phyloP scores from a whole-genome alignment of 2,329 filamentous ascomycete genomes.

The Knoxdaviesia capensis region DNA sequence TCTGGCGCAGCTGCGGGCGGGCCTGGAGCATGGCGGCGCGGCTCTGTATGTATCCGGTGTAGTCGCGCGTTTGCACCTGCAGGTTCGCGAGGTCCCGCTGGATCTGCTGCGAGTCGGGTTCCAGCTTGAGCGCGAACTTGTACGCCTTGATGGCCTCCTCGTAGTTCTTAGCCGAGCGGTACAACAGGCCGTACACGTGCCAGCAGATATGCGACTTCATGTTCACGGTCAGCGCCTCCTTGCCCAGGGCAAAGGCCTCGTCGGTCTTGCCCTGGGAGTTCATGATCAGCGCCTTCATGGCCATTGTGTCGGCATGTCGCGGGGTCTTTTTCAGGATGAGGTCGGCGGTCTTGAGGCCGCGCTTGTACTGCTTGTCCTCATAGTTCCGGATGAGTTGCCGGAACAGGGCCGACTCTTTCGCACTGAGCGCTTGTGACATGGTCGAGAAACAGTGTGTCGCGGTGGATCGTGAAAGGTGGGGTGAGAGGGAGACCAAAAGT shows the following conservation, averaged over 20 bases:
- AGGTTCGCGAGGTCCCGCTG: constrained; percentile 82
- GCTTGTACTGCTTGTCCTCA: constrained; percentile 96
- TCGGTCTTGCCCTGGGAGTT: constrained; percentile 83
- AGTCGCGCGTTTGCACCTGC: constrained; percentile 94
- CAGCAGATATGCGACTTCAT: constrained; percentile 99
- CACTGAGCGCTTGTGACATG: constrained; percentile 55
- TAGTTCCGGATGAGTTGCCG: constrained; percentile 88
- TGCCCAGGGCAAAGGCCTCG: constrained; percentile 84
- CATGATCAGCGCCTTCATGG: constrained; percentile 96
- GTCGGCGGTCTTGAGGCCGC: constrained; percentile 82
- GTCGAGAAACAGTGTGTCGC: constrained; percentile 5
- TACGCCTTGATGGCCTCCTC: constrained; percentile 99
- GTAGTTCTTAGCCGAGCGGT: constrained; percentile 88
- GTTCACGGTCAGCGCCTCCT: constrained; percentile 78
- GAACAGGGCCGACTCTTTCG: constrained; percentile 90
- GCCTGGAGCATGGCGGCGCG: constrained; percentile 73
- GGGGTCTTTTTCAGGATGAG: constrained; percentile 90
- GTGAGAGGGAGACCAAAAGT: too few relatives aligned
- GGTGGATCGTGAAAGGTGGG: too few relatives aligned
- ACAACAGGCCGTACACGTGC: constrained; percentile 94
- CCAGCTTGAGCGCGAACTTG: constrained; percentile 80
- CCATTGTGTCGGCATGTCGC: constrained; percentile 93
- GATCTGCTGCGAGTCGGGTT: constrained; percentile 88
- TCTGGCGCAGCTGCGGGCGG: constrained; percentile 63
- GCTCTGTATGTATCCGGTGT: constrained; percentile 80